Conservation (phyloP, 2,329 filamentous ascomycete species). For the Claviceps purpurea region DNA sequence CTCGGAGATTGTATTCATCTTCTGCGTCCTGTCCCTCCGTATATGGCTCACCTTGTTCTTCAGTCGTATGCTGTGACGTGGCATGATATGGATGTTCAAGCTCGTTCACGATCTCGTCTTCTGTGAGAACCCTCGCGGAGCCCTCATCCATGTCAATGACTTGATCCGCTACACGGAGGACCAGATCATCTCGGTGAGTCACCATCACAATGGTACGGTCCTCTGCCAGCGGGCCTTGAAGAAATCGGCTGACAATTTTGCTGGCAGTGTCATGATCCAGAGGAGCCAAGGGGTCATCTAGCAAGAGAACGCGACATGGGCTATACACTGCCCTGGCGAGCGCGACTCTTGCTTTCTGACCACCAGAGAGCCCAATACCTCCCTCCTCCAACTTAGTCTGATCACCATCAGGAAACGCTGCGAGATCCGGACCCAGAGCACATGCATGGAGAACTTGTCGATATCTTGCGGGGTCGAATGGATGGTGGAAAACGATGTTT, state of each 20-base stretch:
- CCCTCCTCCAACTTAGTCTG: slow-evolving; percentile 47
- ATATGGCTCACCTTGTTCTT: slow-evolving; percentile 12
- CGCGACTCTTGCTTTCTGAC: slow-evolving; percentile 49
- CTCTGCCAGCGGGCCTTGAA: slow-evolving; percentile 46
- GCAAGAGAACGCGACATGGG: slow-evolving; percentile 38
- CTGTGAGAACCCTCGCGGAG: slow-evolving; percentile 33
- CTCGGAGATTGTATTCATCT: slow-evolving; percentile 9
- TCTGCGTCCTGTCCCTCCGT: slow-evolving; percentile 19
- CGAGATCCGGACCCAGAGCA: slow-evolving; percentile 41
- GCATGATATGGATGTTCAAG: slow-evolving; percentile 25
- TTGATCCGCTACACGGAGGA: slow-evolving; percentile 58
- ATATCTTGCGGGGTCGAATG: slow-evolving; percentile 42
- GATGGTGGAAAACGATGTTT: slow-evolving; percentile 50
- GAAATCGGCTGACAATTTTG: slow-evolving; percentile 46
- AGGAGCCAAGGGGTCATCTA: slow-evolving; percentile 51
- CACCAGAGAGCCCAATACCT: slow-evolving; percentile 48
- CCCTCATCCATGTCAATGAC: slow-evolving; percentile 57
- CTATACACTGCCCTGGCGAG: slow-evolving; percentile 51
- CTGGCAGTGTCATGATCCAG: slow-evolving; percentile 49
- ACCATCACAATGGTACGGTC: slow-evolving; percentile 64
- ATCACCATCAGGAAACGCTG: slow-evolving; percentile 43
- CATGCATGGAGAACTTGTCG: slow-evolving; percentile 47
- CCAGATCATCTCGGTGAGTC: slow-evolving; percentile 67
- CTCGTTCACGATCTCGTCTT: slow-evolving; percentile 29
- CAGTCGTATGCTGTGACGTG: slow-evolving; percentile 2